Evolutionary conservation across 129 eudicot species (phyloP), one percentile per base, ranked within the genome.

Genomic region (Gnaphalium uliginosum): DNA sequence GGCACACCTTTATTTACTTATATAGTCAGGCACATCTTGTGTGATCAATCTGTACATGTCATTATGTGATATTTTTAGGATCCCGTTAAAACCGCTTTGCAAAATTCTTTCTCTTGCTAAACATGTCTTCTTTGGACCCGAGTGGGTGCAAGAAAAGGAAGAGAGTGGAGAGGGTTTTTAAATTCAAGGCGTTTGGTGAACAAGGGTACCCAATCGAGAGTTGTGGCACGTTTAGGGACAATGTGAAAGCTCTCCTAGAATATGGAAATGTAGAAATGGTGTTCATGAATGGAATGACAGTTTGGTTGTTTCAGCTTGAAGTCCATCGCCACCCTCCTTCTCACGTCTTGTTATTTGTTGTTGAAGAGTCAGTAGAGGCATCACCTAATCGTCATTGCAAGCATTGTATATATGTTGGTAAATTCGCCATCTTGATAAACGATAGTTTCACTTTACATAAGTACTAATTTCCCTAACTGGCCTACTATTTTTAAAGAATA

Each of bases 291-390:
- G 85, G 87, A 60, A 80, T 84, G 96, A 27, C 85, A 17, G 84
- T 87, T 73, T 95, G 99, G 97, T 95, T 97, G 4, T 95, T 95
- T 78, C 96, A 95, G 73, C 96, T 95, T 17, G 94, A 95, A 76
- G 87, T 91, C 9, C 88, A 88, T 67, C 94, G 94, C 14, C 87
- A 95, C 37, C 88, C 96, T 24, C 86, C 90, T 26, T 57, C 81
- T 11, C 86, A 84, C 67, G 73, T 95, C 39, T 81, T 91, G 79
- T 85, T 95, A 14, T 84, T 95, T 65, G 94, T 95, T 46, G 86
- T 95, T 5, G 97, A 95, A 58, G 99, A 95, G 77, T 91, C 90
- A 3, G 39, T 91, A 35, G 97, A 89, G 75, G 71, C 84, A 6
- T 80, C 89, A 0, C 71, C 82, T 11, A 73, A 89, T 68, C 88